phyloP scores from a whole-genome alignment of 2,329 filamentous ascomycete genomes.

The Colletotrichum sp. region DNA sequence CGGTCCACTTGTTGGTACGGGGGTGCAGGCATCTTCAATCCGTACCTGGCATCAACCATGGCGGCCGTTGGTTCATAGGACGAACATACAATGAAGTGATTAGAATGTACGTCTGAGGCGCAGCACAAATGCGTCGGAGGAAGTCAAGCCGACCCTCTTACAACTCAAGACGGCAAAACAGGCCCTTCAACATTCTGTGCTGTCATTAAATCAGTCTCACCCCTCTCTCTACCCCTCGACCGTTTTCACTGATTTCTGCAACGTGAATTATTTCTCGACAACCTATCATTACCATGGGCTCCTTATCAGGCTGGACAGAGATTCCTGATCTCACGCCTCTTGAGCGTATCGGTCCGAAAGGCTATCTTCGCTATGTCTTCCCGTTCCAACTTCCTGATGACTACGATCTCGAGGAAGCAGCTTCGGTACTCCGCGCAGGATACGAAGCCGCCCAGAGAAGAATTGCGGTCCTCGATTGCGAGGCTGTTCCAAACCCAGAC shows the following conservation, averaged over 20 bases:
- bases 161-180: background rate
- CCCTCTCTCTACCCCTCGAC: background rate
- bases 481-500: constrained; percentile 28
- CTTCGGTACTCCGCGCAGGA: constrained; percentile 29
- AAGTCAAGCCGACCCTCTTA: background rate
- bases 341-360: constrained; percentile 38
- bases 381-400: constrained; percentile 34
- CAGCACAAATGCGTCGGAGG: background rate
- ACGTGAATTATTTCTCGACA: background rate
- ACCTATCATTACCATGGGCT: background rate
- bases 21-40: background rate
- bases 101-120: background rate
- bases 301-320: background rate
- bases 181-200: background rate
- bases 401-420: constrained; percentile 32
- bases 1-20: background rate
- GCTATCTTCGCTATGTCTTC: constrained; percentile 29
- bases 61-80: background rate
- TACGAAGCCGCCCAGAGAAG: constrained; percentile 31
- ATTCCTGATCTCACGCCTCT: constrained; percentile 26
- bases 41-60: background rate
- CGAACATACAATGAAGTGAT: background rate
- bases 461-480: constrained; percentile 31
- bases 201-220: background rate
- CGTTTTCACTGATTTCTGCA: too few relatives aligned